Evolutionary conservation across 192 early-diverging fungal genomes (phyloP), one percentile per base, ranked within the genome.

Genomic region (Lobulomyces angularis): DNA sequence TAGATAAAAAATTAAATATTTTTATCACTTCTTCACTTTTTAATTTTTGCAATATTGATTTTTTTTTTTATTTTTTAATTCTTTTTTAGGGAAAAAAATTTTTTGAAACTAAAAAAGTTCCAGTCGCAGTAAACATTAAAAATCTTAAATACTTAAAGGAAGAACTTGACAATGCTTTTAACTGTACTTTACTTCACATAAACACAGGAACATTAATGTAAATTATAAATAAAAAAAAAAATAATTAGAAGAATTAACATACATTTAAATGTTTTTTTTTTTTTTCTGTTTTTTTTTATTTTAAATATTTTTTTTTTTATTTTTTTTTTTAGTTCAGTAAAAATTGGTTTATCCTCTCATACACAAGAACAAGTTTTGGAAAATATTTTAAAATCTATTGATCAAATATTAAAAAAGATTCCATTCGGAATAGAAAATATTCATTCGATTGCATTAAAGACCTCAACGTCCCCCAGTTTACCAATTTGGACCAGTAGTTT

Each of bases 391-490:
- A 38, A 45, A 3, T 77, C 77, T 6, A 59, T 82, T 12, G 57
- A 74, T 1, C 46, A 40, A 14, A 65, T 90, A 42, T 61, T 77
- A 9, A 62, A 67, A 18, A 71, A 74, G 43, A 62, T 91, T 28
- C 80, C 85, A 6, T 67, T 80, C 44, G 69, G 77, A 32, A 88
- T 84, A 80, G 27, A 33, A 30, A 90, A 89, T 62, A 74, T 97
- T 43, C 83, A 80, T 56, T 76, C 86, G 7, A 69, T 97, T 34
- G 58, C 76, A 27, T 61, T 97, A 63, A 94, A 94, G 63, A 81
- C 85, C 5, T 68, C 61, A 33, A 67, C 74, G 8, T 89, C 88
- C 7, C 59, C 74, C 11, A 69, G 80, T 23, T 67, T 97, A 46
- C 94, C 94, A 2, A 61, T 97, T 30, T 93, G n/a, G n/a, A n/a